Conservation (phyloP, 805 yeast genomes). For the Diddensiella transvaalensis region DNA sequence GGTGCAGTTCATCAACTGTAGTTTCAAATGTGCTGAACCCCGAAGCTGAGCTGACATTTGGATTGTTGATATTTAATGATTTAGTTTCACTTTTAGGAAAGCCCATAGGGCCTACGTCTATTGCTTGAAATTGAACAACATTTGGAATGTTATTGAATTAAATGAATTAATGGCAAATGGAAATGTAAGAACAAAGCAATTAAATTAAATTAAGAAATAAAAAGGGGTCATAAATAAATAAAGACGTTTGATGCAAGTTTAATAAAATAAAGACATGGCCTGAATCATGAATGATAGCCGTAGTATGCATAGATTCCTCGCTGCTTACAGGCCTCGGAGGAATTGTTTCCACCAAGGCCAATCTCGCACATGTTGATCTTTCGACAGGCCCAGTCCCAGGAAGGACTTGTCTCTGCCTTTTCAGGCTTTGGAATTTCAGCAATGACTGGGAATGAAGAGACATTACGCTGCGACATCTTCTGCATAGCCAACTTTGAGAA, state of each 20-base stretch:
- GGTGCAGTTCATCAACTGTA: conserved; percentile 2
- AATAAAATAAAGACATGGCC: neutral
- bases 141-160: neutral
- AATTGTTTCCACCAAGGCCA: conserved; percentile 29
- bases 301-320: conserved; percentile 35
- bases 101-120: neutral
- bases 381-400: conserved; percentile 33
- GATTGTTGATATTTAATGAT: neutral
- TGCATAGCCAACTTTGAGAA: conserved; percentile 27
- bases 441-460: neutral
- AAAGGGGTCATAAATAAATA: neutral
- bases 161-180: neutral
- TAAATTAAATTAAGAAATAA: too few relatives aligned
- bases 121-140: neutral
- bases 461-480: conserved; percentile 15
- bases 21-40: conserved; percentile 3
- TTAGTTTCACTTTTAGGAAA: neutral
- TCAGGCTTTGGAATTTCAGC: neutral
- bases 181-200: neutral
- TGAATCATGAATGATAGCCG: conserved; percentile 23
- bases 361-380: conserved; percentile 35
- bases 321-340: conserved; percentile 22
- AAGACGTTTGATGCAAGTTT: neutral
- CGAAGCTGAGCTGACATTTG: neutral
- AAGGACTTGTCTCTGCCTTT: neutral